phyloP scores from a whole-genome alignment of 768 basidiomycete genomes.

The Favolaschia claudopus region DNA sequence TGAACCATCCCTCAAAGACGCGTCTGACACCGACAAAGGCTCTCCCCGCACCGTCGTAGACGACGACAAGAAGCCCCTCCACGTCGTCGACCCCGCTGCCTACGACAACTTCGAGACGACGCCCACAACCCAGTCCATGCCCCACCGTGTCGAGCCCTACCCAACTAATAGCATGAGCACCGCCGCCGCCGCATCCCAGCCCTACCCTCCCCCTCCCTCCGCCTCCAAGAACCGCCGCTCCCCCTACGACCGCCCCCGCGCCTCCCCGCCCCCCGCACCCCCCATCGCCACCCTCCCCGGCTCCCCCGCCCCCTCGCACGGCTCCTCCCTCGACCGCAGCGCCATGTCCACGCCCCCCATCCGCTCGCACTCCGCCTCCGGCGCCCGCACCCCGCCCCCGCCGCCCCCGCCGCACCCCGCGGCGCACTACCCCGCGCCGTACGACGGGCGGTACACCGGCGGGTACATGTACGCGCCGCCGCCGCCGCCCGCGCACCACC shows the following conservation, averaged over 20 bases:
- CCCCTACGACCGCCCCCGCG: slow-evolving; percentile 46
- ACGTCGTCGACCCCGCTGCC: slow-evolving; percentile 1
- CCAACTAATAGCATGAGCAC: slow-evolving; percentile 36
- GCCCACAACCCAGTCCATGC: slow-evolving; percentile 17
- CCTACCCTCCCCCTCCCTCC: slow-evolving; percentile 15
- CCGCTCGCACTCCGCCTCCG: slow-evolving; percentile 38
- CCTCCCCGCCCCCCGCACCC: slow-evolving; percentile 41
- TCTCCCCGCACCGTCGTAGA: too few species aligned
- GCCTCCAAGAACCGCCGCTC: slow-evolving; percentile 39
- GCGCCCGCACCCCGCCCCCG: slow-evolving; percentile 36
- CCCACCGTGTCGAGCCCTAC: slow-evolving; percentile 33
- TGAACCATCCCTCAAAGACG: too few species aligned
- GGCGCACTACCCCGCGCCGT: not conserved
- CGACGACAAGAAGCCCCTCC: too few species aligned
- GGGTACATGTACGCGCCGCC: slow-evolving; percentile 46
- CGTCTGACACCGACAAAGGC: too few species aligned
- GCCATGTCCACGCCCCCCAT: slow-evolving; percentile 66
- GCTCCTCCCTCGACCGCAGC: slow-evolving; percentile 66
- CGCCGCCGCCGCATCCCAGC: slow-evolving; percentile 31
- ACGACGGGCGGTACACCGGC: slow-evolving; percentile 9
- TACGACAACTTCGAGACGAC: not conserved
- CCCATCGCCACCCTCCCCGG: slow-evolving; percentile 48
- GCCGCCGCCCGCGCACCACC: slow-evolving; percentile 14
- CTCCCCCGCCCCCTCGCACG: slow-evolving; percentile 55
- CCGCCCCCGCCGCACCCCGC: slow-evolving; percentile 34